Evolutionary conservation across 78 protist genomes (phyloP).

Genomic region (Dictyostelium brefeldianum): DNA sequence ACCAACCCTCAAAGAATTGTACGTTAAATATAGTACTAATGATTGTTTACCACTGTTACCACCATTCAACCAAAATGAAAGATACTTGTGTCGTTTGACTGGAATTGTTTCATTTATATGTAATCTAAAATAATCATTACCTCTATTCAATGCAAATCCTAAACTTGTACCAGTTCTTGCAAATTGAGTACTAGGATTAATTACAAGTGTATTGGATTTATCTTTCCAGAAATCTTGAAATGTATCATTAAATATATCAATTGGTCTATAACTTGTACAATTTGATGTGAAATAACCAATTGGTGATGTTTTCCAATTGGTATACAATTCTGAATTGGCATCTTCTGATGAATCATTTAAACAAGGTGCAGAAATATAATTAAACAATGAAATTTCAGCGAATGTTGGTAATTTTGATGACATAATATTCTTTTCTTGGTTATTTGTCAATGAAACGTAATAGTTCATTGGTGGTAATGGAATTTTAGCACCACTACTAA

Average conservation of each 20-base stretch:
- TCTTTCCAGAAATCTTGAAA: conserved; percentile 11
- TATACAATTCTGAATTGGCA: background rate
- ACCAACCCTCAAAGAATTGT: background rate
- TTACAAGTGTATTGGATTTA: conserved; percentile 8
- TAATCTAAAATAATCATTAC: conserved; percentile 16
- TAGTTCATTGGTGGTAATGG: conserved; percentile 33
- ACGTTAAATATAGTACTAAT: background rate
- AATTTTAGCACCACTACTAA: conserved; percentile 5
- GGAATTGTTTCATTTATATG: conserved; percentile 11
- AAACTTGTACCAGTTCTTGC: conserved; percentile 29
- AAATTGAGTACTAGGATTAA: background rate
- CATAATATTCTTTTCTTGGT: background rate
- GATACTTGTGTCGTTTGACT: conserved; percentile 19
- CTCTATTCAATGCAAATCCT: conserved; percentile 7
- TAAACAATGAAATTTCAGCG: background rate
- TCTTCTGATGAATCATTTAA: background rate
- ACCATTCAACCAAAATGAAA: conserved; percentile 62
- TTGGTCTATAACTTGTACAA: conserved; percentile 34
- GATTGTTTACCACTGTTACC: conserved; percentile 22
- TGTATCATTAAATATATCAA: conserved; percentile 20
- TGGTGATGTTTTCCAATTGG: conserved; percentile 2
- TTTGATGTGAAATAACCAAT: conserved; percentile 21
- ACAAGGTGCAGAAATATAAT: conserved; percentile 17
- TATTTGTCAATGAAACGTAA: background rate
- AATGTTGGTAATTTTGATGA: background rate